Conservation (phyloP, 495 filamentous ascomycete genomes). For the Xylaria longipes region DNA sequence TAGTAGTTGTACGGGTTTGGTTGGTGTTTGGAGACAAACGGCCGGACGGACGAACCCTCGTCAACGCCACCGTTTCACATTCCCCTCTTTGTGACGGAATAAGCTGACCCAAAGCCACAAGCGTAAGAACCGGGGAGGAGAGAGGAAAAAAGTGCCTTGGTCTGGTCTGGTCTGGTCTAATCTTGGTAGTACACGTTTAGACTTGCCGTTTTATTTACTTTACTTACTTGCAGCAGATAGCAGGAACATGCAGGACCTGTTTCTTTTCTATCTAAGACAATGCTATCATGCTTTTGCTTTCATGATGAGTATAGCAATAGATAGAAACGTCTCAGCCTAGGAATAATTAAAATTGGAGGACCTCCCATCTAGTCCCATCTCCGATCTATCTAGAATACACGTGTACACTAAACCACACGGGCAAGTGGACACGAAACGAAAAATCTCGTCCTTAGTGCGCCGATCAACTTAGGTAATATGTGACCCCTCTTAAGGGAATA, state of each 20-base stretch:
- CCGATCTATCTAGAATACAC: slow-evolving; percentile 5
- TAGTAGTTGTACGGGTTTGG: not conserved
- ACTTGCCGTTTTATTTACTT: slow-evolving; percentile 8
- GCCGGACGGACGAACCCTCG: slow-evolving; percentile 8
- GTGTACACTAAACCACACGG: slow-evolving; percentile 3
- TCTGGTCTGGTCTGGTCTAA: not conserved
- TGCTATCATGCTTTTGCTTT: not conserved
- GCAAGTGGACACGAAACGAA: not conserved
- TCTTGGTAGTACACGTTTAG: slow-evolving; percentile 6
- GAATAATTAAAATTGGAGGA: slow-evolving; percentile 15
- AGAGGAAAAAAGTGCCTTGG: not conserved
- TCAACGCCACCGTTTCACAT: slow-evolving; percentile 19
- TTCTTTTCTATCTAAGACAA: slow-evolving; percentile 5
- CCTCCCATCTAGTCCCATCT: not conserved
- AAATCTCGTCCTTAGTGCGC: not conserved
- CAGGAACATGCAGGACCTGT: not conserved
- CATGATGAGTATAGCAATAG: not conserved
- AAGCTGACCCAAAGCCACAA: slow-evolving; percentile 16
- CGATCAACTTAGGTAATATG: slow-evolving; percentile 3
- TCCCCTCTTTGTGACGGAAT: not conserved
- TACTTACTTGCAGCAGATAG: not conserved
- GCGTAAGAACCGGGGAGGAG: not conserved
- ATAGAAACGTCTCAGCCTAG: slow-evolving; percentile 1
- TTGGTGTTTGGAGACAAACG: too few species aligned
- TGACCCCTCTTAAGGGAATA: slow-evolving; percentile 1